Evolutionary conservation across 805 yeast species (phyloP).

Genomic region (Dipodascopsis uninucleata): DNA sequence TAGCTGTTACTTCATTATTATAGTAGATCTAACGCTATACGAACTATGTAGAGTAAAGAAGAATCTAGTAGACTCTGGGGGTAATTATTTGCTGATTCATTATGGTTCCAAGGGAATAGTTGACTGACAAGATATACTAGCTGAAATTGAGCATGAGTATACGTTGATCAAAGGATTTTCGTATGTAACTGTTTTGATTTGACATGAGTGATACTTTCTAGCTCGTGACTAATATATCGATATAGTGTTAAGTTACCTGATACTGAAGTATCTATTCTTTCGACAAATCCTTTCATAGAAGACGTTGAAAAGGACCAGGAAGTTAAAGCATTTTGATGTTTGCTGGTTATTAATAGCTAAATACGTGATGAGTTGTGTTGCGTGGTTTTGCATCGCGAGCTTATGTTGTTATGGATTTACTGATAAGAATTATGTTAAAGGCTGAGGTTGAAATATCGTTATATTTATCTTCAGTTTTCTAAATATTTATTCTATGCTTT

Average conservation of each 20-base stretch:
- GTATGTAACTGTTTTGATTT: slow-evolving; percentile 15
- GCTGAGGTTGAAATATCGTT: no score
- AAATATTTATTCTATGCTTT: no score
- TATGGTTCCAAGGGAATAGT: background rate
- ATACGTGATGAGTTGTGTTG: no score
- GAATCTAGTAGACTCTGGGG: slow-evolving; percentile 26
- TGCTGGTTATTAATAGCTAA: background rate
- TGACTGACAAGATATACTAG: background rate
- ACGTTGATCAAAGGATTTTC: slow-evolving; percentile 30
- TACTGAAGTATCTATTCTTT: slow-evolving; percentile 15
- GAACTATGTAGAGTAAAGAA: slow-evolving; percentile 13
- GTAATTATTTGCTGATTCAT: slow-evolving; percentile 4
- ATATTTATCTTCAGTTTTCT: no score
- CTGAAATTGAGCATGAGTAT: slow-evolving; percentile 29
- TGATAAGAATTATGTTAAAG: background rate
- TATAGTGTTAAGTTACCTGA: slow-evolving; percentile 26
- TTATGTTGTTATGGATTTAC: background rate
- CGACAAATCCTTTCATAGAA: slow-evolving; percentile 26
- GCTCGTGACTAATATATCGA: background rate
- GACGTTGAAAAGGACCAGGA: slow-evolving; percentile 29
- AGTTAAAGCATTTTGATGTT: slow-evolving; percentile 21
- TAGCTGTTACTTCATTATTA: background rate
- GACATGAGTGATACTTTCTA: background rate
- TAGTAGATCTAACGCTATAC: background rate
- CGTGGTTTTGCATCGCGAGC: background rate